phyloP scores from a whole-genome alignment of 108 stramenopile species.

The Skeletonema costatum region DNA sequence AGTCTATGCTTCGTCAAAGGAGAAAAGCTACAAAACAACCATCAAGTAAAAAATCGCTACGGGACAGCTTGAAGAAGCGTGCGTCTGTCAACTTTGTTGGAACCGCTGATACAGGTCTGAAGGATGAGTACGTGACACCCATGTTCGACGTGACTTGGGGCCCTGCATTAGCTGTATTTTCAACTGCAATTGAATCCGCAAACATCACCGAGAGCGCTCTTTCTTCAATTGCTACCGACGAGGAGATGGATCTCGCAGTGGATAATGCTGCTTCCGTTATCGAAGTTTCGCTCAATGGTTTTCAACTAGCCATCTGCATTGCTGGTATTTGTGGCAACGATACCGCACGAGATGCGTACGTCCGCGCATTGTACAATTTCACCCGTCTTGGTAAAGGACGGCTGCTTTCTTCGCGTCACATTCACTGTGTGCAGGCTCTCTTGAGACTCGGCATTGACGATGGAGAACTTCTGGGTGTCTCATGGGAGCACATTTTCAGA shows the following conservation, averaged over 20 bases:
- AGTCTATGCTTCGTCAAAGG: constrained; percentile 81
- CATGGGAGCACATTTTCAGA: constrained; percentile 93
- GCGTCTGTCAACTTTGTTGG: constrained; percentile 61
- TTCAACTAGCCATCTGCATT: constrained; percentile 83
- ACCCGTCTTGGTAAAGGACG: constrained; percentile 86
- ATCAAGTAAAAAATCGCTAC: constrained; percentile 16
- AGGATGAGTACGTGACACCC: constrained; percentile 90
- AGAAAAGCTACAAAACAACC: constrained; percentile 45
- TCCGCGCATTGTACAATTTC: constrained; percentile 91
- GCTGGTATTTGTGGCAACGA: constrained; percentile 87
- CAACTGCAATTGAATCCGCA: constrained; percentile 90
- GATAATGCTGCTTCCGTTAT: constrained; percentile 84
- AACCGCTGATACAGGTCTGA: constrained; percentile 77
- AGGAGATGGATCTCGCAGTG: constrained; percentile 82
- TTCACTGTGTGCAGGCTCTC: constrained; percentile 88
- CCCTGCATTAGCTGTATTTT: constrained; percentile 93
- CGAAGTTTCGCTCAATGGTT: constrained; percentile 86
- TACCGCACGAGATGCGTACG: constrained; percentile 88
- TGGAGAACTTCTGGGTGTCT: constrained; percentile 87
- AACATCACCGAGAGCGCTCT: constrained; percentile 81
- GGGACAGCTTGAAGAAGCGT: constrained; percentile 10
- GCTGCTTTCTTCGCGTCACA: constrained; percentile 85
- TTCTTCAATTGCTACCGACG: constrained; percentile 77
- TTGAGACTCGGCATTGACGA: constrained; percentile 84
- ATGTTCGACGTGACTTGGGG: constrained; percentile 99